Percentiles rank a stretch among this genome's conserved stretches.
These are phyloP conservation scores for Crepidotus variabilis DNA, from an alignment of 768 basidiomycete genomes.

Conservation along the genomic window DNA sequence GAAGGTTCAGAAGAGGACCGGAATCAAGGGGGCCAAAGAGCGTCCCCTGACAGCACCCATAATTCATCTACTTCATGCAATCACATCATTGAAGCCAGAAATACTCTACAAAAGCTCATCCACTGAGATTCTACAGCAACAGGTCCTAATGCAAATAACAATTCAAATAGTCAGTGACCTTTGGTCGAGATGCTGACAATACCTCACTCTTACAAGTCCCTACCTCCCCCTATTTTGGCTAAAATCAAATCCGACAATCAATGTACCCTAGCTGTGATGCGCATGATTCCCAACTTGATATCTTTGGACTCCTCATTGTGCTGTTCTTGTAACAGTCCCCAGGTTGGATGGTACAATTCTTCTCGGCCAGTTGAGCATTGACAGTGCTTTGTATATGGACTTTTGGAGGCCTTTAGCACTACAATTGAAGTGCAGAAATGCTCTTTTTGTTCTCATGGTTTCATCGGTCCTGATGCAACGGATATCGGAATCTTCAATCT, in stretches of 20 bases:
- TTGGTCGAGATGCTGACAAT: neutral
- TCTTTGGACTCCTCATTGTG: constrained; percentile 3
- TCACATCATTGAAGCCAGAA: too few relatives aligned
- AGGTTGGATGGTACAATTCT: constrained; percentile 4
- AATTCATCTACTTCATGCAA: too few relatives aligned
- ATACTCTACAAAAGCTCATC: too few relatives aligned
- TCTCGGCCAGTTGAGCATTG: neutral
- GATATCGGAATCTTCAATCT: constrained; percentile 29
- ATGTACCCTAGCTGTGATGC: neutral
- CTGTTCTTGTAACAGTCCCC: constrained; percentile 9
- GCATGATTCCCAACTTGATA: neutral
- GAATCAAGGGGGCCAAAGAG: too few relatives aligned
- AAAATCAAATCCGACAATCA: constrained; percentile 7
- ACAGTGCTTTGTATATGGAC: constrained; percentile 11
- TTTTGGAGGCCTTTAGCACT: constrained; percentile 1
- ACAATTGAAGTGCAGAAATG: constrained; percentile 16
- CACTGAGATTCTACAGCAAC: neutral
- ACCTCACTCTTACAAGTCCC: constrained; percentile 9
- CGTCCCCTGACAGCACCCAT: too few relatives aligned
- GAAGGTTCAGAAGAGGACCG: too few relatives aligned
- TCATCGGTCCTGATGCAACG: constrained; percentile 27
- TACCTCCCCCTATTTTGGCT: constrained; percentile 14
- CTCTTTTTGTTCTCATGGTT: constrained; percentile 10
- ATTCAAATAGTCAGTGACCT: neutral
- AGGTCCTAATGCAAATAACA: neutral